These are phyloP conservation scores for Diplosphaera chodatii DNA, from an alignment of 139 green algal genomes.

Conservation along the genomic window DNA sequence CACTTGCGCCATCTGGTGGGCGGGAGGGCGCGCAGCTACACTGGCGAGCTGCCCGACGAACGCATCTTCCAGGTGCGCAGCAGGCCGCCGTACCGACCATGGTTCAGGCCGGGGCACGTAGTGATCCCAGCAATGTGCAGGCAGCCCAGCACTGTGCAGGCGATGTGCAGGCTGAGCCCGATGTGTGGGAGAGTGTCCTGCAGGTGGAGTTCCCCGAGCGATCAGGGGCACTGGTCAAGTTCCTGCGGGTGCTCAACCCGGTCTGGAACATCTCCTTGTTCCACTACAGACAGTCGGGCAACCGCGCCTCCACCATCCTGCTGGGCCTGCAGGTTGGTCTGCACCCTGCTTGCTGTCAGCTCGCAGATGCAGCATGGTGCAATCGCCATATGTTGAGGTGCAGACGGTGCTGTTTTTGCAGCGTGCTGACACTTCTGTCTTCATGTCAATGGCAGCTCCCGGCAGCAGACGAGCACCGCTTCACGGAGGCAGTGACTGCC, in stretches of 20 bases:
- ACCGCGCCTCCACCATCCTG: constrained; percentile 68
- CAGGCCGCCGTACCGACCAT: no score
- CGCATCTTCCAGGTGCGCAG: constrained; percentile 59
- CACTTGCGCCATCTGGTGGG: constrained; percentile 91
- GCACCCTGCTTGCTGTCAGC: background rate
- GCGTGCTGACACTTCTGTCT: no score
- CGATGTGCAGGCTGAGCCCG: no score
- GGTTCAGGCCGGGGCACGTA: no score
- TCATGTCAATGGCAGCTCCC: constrained; percentile 14
- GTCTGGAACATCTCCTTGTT: constrained; percentile 93
- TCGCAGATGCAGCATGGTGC: no score
- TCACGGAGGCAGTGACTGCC: constrained; percentile 20
- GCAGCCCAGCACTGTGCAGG: no score
- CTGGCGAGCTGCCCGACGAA: constrained; percentile 62
- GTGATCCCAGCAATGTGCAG: no score
- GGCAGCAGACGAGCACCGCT: constrained; percentile 16
- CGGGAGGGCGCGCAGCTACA: constrained; percentile 62
- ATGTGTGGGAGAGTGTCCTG: no score
- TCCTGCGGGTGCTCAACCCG: constrained; percentile 71
- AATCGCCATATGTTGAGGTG: no score
- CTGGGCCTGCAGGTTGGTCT: constrained; percentile 66
- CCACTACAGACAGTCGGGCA: constrained; percentile 88
- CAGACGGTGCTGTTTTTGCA: no score
- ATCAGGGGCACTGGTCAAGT: constrained; percentile 72
- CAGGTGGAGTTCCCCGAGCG: constrained; percentile 87